phyloP scores from a whole-genome alignment of 345 rosid species.

The Heritiera fomes region DNA sequence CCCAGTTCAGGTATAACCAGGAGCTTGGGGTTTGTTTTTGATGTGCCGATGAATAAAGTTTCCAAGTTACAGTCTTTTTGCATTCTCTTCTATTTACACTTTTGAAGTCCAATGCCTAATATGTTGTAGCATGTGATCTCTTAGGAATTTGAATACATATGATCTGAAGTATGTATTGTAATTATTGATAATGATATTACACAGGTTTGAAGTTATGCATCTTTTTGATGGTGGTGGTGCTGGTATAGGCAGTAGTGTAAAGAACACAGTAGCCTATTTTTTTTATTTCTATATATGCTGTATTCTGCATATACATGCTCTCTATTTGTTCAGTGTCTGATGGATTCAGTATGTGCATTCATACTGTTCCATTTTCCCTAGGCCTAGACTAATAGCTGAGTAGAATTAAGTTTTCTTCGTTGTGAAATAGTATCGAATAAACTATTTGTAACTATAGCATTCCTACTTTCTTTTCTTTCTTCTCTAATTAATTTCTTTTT shows the following conservation, averaged over 20 bases:
- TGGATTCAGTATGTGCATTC: not conserved
- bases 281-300: not conserved
- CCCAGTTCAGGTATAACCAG: slow-evolving; percentile 73
- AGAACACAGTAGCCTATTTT: not conserved
- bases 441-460: not conserved
- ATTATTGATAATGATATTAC: slow-evolving; percentile 5
- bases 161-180: not conserved
- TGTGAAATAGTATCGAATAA: not conserved
- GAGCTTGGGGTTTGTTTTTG: not conserved
- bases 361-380: not conserved
- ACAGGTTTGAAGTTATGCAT: not conserved
- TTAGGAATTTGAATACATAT: not conserved
- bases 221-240: not conserved
- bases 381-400: not conserved
- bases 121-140: not conserved
- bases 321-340: not conserved
- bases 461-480: not conserved
- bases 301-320: not conserved
- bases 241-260: not conserved
- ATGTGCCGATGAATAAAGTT: not conserved
- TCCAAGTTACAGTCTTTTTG: not conserved
- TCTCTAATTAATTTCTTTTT: slow-evolving; percentile 16
- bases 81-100: not conserved
- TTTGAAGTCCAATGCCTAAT: not conserved
- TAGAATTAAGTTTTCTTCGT: not conserved